Evolutionary conservation across 169 alveolate genomes (phyloP), one percentile per base, ranked within the genome.

Genomic region (Cryptosporidium baileyi): DNA sequence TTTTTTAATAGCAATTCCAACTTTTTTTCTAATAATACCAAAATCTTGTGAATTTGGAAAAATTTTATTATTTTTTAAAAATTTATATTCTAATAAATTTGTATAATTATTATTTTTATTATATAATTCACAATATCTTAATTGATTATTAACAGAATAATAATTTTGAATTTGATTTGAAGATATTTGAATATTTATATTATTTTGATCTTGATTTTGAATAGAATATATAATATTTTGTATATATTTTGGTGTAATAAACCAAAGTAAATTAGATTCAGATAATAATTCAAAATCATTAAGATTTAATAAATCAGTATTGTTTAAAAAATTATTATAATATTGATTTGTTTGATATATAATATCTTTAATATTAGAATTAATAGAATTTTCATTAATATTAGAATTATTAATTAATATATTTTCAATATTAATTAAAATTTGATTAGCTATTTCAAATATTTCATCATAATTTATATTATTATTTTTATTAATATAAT

Each of bases 1-100:
- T 80, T 92, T 96, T 60, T 89, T 89, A 17, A 95, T 90, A 7
- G 98, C 98, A 49, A 80, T 88, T 26, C 96, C 96, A 32, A 95
- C 95, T 17, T 79, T 62, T n/a, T 81, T 88, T n/a, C 93, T 79
- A 40, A 92, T 62, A 40, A 60, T 65, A n/a, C 90, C 91, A 47
- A 91, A 74, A 28, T 51, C 65, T 24, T 30, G 22, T 7, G 85
- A 67, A 1, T 54, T 57, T 54, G 85, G 85, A 0, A 43, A 19
- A 3, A 0, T 15, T 43, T 28, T 54, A 2, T 17, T 30, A 6
- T 13, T 57, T 24, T 57, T 17, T 43, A 43, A 15, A 15, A 43
- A 15, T 24, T 57, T 3, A 13, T 19, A 19, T 3, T 5, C 40
- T 5, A 7, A 22, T 0, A 17, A 19, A 5, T 30, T 57, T 19